A percentile compares a stretch with the other conserved stretches of the same genome.
phyloP scores from a whole-genome alignment of 2,329 filamentous ascomycete genomes.

The Claviceps africana region DNA sequence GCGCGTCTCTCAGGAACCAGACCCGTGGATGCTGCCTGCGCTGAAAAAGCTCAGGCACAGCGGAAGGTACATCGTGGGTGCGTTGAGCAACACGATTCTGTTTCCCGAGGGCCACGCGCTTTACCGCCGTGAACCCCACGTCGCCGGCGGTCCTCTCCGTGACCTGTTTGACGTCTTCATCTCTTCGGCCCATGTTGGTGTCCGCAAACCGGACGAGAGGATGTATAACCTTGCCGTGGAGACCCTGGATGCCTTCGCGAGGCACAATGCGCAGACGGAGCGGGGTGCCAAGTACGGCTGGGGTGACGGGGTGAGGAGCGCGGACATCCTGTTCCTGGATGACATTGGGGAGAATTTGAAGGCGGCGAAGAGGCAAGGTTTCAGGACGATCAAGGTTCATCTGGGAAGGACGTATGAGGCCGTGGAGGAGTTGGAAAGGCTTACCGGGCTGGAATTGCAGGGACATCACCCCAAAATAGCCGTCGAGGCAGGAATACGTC shows the following conservation, averaged over 20 bases:
- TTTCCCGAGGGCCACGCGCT: slow-evolving; percentile 66
- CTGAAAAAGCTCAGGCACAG: slow-evolving; percentile 52
- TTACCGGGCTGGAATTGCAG: slow-evolving; percentile 54
- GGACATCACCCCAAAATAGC: slow-evolving; percentile 39
- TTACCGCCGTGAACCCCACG: slow-evolving; percentile 30
- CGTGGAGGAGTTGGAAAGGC: slow-evolving; percentile 63
- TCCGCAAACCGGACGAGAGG: slow-evolving; percentile 71
- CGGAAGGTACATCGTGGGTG: slow-evolving; percentile 58
- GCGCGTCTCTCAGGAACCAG: slow-evolving; percentile 50
- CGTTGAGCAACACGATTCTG: slow-evolving; percentile 78
- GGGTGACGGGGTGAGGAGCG: slow-evolving; percentile 37
- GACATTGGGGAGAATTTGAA: slow-evolving; percentile 92
- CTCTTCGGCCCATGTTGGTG: slow-evolving; percentile 69
- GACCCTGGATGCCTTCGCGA: slow-evolving; percentile 49
- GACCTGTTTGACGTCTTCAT: slow-evolving; percentile 75
- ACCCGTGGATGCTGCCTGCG: slow-evolving; percentile 82
- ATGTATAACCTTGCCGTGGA: slow-evolving; percentile 67
- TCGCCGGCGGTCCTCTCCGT: slow-evolving; percentile 42
- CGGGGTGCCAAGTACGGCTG: slow-evolving; percentile 29
- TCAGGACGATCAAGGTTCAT: slow-evolving; percentile 73
- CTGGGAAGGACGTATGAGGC: slow-evolving; percentile 68
- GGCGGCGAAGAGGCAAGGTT: slow-evolving; percentile 57
- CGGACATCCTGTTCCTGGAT: slow-evolving; percentile 75
- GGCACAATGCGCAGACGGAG: slow-evolving; percentile 28
- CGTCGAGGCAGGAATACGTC: slow-evolving; percentile 22